Percentiles rank a stretch among this genome's conserved stretches.
These are phyloP conservation scores for Adiantum capillusveneris DNA, from an alignment of 75 land plant species.

Conservation along the genomic window DNA sequence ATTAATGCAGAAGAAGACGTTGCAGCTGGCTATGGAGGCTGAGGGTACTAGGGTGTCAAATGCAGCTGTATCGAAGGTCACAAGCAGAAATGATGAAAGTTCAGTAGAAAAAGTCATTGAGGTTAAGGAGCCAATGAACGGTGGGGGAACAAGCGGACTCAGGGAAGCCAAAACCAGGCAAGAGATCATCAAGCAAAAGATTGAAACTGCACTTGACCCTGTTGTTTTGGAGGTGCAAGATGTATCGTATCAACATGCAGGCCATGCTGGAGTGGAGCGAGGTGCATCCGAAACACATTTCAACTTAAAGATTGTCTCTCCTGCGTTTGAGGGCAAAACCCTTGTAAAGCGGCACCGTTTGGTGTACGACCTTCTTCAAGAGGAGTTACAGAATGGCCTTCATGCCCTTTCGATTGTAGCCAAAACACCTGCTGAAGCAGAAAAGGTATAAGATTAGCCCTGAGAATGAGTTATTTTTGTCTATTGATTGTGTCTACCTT, in stretches of 20 bases:
- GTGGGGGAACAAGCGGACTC: too few species aligned
- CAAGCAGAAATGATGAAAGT: neutral
- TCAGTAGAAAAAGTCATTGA: neutral
- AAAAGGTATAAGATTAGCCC: neutral
- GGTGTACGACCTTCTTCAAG: slow-evolving; percentile 62
- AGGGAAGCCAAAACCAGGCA: slow-evolving; percentile 12
- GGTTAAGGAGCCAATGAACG: neutral
- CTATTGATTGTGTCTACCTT: too few species aligned
- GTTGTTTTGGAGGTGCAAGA: slow-evolving; percentile 66
- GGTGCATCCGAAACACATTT: slow-evolving; percentile 74
- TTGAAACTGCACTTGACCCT: slow-evolving; percentile 54
- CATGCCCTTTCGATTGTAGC: slow-evolving; percentile 88
- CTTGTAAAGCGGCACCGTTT: slow-evolving; percentile 78
- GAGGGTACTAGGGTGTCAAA: neutral
- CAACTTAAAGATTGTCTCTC: slow-evolving; percentile 60
- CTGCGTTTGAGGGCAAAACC: slow-evolving; percentile 64
- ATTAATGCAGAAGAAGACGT: slow-evolving; percentile 80
- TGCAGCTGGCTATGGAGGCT: slow-evolving; percentile 25
- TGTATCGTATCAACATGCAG: slow-evolving; percentile 79
- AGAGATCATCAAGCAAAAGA: slow-evolving; percentile 50
- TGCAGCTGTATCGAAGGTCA: neutral
- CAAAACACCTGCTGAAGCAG: slow-evolving; percentile 67
- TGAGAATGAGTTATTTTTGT: too few species aligned
- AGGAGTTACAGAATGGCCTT: slow-evolving; percentile 78
- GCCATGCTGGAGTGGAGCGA: slow-evolving; percentile 67